These are phyloP conservation scores for Xylaria sp. DNA, from an alignment of 2,329 filamentous ascomycete genomes.

Conservation along the genomic window DNA sequence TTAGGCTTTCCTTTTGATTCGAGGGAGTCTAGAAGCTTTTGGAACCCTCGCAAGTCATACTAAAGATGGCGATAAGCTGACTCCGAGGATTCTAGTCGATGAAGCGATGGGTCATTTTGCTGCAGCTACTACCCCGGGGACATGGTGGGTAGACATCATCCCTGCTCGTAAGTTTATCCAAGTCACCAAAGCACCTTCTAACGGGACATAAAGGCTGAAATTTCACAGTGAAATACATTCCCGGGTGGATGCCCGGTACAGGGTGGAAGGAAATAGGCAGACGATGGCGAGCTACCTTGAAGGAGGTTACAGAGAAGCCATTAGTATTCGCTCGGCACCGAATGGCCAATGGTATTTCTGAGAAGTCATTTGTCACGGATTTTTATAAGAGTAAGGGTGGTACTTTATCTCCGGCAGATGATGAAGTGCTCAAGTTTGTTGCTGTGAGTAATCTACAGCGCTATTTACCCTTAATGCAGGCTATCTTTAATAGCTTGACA, in stretches of 20 bases:
- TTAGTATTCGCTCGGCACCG: slow-evolving; percentile 39
- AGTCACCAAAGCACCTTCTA: neutral
- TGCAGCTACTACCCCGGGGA: slow-evolving; percentile 30
- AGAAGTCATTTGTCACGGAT: slow-evolving; percentile 34
- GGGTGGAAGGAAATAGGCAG: slow-evolving; percentile 40
- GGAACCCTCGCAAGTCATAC: no score
- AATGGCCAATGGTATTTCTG: slow-evolving; percentile 32
- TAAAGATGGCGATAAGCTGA: neutral
- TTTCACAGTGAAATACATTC: slow-evolving; percentile 39
- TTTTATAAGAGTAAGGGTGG: slow-evolving; percentile 25
- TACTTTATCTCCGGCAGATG: slow-evolving; percentile 24
- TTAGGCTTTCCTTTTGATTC: neutral
- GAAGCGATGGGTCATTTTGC: slow-evolving; percentile 39
- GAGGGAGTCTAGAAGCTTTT: neutral
- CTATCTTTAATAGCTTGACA: neutral
- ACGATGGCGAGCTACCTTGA: slow-evolving; percentile 29
- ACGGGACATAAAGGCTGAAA: slow-evolving; percentile 3
- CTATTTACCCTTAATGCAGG: neutral
- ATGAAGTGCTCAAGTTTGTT: slow-evolving; percentile 35
- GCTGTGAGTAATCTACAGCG: slow-evolving; percentile 25
- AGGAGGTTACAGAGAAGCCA: slow-evolving; percentile 35
- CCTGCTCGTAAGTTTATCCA: slow-evolving; percentile 37
- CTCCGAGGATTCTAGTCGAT: slow-evolving; percentile 26
- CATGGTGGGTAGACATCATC: slow-evolving; percentile 45
- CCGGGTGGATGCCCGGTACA: slow-evolving; percentile 45